Percentiles rank a stretch among this genome's conserved stretches.
Evolutionary conservation across 176 grass and related monocot species (phyloP).

Genomic region (Triticum turgidum): DNA sequence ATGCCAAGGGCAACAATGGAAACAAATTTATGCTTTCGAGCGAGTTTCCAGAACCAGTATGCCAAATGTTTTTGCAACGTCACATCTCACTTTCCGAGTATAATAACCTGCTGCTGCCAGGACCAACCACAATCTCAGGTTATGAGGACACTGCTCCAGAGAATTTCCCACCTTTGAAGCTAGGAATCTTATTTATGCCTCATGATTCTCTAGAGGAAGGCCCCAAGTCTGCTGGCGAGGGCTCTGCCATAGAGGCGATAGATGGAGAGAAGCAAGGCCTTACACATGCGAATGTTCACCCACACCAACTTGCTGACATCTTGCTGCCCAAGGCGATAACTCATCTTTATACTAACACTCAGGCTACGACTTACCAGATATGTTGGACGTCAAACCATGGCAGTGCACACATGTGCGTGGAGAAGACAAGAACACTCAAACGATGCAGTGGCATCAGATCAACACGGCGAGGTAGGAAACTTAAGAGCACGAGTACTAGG

Average conservation of each 20-base stretch:
- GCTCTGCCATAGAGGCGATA: not conserved
- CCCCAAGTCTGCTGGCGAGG: not conserved
- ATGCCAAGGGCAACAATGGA: too few relatives aligned
- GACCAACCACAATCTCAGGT: not conserved
- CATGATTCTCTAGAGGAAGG: not conserved
- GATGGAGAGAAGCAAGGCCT: slow-evolving; percentile 8
- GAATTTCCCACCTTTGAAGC: not conserved
- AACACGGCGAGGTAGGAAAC: too few relatives aligned
- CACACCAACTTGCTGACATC: too few relatives aligned
- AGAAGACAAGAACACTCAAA: too few relatives aligned
- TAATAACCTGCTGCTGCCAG: not conserved
- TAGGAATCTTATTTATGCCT: not conserved
- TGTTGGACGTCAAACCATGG: too few relatives aligned
- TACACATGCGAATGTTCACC: too few relatives aligned
- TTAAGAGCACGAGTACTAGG: not conserved
- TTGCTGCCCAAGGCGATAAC: too few relatives aligned
- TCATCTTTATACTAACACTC: too few relatives aligned
- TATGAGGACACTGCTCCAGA: not conserved
- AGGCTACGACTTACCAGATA: too few relatives aligned
- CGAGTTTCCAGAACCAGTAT: not conserved
- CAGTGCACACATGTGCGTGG: too few relatives aligned
- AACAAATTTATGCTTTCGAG: not conserved
- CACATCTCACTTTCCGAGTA: not conserved
- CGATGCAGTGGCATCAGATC: not conserved
- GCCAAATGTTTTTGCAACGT: not conserved